These are phyloP conservation scores for Chaetomiaceae sp. DNA, from an alignment of 2,329 filamentous ascomycete species.

Conservation along the genomic window DNA sequence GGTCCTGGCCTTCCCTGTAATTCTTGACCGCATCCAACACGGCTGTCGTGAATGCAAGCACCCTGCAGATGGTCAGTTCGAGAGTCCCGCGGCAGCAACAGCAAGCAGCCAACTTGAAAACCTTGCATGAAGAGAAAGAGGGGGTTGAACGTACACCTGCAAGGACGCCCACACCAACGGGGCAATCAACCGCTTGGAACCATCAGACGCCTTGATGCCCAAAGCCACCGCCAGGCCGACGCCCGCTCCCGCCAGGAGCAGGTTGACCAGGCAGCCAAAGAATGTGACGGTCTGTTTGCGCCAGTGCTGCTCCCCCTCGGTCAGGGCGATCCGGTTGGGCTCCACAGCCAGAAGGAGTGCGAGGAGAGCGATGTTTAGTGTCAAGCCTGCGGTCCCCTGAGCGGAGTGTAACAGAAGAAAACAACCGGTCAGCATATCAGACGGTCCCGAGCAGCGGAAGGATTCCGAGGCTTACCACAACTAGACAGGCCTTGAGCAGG, in stretches of 20 bases:
- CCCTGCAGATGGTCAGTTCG: slow-evolving; percentile 19
- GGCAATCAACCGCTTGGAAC: slow-evolving; percentile 19
- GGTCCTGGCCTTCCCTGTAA: slow-evolving; percentile 24
- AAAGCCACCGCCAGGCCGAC: slow-evolving; percentile 19
- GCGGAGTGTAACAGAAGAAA: too few species aligned
- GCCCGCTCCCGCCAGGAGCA: slow-evolving; percentile 23
- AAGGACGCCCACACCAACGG: slow-evolving; percentile 22
- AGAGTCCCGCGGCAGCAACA: background rate
- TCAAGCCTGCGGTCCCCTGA: slow-evolving; percentile 22
- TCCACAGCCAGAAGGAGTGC: slow-evolving; percentile 21
- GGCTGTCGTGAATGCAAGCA: slow-evolving; percentile 17
- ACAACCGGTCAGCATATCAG: background rate
- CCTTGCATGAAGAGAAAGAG: background rate
- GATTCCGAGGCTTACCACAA: slow-evolving; percentile 14
- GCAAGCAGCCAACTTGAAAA: background rate
- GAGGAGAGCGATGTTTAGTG: slow-evolving; percentile 21
- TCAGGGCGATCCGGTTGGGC: slow-evolving; percentile 19
- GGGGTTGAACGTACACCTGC: slow-evolving; percentile 19
- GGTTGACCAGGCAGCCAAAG: slow-evolving; percentile 24
- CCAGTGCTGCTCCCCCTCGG: slow-evolving; percentile 27
- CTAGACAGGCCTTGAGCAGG: slow-evolving; percentile 17
- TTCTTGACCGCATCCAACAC: slow-evolving; percentile 25
- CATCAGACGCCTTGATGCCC: slow-evolving; percentile 12
- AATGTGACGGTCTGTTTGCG: slow-evolving; percentile 25
- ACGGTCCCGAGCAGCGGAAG: too few species aligned